Evolutionary conservation across 805 yeast species (phyloP).

Genomic region (Candida adriatica): DNA sequence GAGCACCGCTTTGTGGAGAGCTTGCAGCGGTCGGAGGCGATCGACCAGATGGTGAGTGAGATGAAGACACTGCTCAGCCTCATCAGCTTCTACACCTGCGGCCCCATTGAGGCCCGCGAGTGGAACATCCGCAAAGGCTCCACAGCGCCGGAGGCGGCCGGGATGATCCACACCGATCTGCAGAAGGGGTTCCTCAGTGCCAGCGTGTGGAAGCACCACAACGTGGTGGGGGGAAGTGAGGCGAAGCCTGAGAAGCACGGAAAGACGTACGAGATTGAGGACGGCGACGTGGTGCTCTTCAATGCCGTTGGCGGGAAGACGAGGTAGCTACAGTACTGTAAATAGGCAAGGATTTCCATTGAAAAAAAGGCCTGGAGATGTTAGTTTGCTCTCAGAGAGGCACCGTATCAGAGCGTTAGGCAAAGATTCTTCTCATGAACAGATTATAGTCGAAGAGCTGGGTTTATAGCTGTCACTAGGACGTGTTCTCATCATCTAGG

Average conservation of each 20-base stretch:
- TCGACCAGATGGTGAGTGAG: conserved; percentile 54
- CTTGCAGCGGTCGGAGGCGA: conserved; percentile 40
- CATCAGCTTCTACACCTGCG: conserved; percentile 84
- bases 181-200: conserved; percentile 78
- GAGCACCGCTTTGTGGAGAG: conserved; percentile 30
- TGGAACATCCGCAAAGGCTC: conserved; percentile 80
- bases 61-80: conserved; percentile 66
- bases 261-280: conserved; percentile 71
- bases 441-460: conserved; percentile 26
- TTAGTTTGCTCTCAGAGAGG: conserved; percentile 1
- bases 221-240: conserved; percentile 31
- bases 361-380: neutral
- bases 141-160: conserved; percentile 86
- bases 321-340: conserved; percentile 13
- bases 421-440: conserved; percentile 24
- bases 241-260: conserved; percentile 50
- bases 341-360: neutral
- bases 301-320: conserved; percentile 64
- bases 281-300: conserved; percentile 75
- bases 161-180: conserved; percentile 80
- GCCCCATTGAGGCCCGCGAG: conserved; percentile 76
- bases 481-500: conserved; percentile 21
- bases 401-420: conserved; percentile 23
- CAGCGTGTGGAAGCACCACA: conserved; percentile 62
- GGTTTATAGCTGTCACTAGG: conserved; percentile 21